Percentiles rank a stretch among this genome's conserved stretches.
These are phyloP conservation scores for Aphanomyces euteiches DNA, from an alignment of 352 stramenopile genomes.

Conservation along the genomic window DNA sequence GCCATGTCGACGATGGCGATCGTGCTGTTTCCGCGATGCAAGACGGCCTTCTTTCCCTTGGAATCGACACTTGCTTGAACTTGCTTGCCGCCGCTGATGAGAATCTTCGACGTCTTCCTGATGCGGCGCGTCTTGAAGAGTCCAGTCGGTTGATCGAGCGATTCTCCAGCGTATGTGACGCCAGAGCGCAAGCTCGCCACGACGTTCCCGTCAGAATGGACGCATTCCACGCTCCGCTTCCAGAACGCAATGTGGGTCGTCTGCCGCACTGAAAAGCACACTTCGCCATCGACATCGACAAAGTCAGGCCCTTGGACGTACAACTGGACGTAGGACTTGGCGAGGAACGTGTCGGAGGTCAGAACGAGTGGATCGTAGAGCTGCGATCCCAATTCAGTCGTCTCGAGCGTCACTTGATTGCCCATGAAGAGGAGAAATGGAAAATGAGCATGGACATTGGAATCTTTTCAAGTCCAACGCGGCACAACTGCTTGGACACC, in stretches of 20 bases:
- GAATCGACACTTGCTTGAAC: not conserved
- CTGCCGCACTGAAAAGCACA: not conserved
- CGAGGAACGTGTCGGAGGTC: not conserved
- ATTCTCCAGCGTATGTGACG: not conserved
- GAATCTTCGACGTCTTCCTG: not conserved
- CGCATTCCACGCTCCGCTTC: not conserved
- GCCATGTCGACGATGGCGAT: not conserved
- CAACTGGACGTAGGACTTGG: not conserved
- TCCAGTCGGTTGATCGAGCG: not conserved
- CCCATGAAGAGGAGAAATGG: not conserved
- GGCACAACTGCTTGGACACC: too few species aligned
- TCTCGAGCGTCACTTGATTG: not conserved
- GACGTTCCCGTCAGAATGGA: not conserved
- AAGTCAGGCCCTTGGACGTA: not conserved
- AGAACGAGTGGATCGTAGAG: not conserved
- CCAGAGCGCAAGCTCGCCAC: not conserved
- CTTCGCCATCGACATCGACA: not conserved
- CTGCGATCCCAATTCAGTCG: not conserved
- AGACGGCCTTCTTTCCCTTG: not conserved
- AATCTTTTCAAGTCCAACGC: too few species aligned
- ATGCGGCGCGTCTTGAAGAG: not conserved
- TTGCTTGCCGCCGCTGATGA: not conserved
- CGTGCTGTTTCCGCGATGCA: not conserved
- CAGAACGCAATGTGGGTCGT: not conserved
- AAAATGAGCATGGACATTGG: too few species aligned